These are phyloP conservation scores for Lippia alba DNA, from an alignment of 305 asterid species.

Conservation along the genomic window DNA sequence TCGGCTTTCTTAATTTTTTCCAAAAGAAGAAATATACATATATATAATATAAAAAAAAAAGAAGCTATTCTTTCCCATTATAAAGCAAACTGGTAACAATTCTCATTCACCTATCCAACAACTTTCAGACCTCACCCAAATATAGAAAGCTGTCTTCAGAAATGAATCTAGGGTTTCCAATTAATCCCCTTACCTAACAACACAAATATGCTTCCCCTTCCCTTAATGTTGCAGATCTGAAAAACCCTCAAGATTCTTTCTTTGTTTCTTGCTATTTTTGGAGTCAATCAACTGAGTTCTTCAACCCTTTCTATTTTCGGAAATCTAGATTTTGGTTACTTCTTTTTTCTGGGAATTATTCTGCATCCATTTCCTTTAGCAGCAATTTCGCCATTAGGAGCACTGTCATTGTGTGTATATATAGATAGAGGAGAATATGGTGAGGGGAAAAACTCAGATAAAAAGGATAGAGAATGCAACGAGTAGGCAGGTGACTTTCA, in stretches of 20 bases:
- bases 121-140: background rate
- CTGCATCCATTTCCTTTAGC: too few species aligned
- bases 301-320: background rate
- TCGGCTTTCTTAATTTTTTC: background rate
- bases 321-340: background rate
- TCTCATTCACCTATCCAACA: background rate
- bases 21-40: slow-evolving; percentile 1
- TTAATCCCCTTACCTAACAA: background rate
- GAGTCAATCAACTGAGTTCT: background rate
- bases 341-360: background rate
- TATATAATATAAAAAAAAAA: too few species aligned
- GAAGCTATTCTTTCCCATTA: background rate
- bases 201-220: too few species aligned
- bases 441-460: background rate
- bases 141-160: background rate
- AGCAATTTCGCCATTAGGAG: too few species aligned
- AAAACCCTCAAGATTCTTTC: background rate
- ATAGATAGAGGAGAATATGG: background rate
- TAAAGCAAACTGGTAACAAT: background rate
- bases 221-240: background rate
- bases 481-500: background rate
- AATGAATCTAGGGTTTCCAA: background rate
- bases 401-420: too few species aligned
- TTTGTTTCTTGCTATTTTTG: background rate
- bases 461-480: slow-evolving; percentile 2